phyloP scores from a whole-genome alignment of 768 basidiomycete genomes.

The Candolleomyces efflorescens region DNA sequence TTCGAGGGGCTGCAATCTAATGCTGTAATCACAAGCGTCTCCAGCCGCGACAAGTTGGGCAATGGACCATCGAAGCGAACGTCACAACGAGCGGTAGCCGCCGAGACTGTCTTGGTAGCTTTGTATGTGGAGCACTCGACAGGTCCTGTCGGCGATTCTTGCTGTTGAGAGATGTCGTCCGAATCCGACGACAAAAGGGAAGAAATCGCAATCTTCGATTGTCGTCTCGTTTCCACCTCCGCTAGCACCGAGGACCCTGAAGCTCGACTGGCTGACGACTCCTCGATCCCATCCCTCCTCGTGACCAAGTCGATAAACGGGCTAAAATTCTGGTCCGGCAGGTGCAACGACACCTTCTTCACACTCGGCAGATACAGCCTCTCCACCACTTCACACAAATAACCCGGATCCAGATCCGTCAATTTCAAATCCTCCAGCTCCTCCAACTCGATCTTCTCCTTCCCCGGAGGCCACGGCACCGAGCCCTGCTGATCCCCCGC shows the following conservation, averaged over 20 bases:
- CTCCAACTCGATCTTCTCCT: constrained; percentile 31
- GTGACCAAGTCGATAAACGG: constrained; percentile 38
- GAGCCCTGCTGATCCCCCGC: constrained; percentile 20
- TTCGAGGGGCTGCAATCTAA: constrained; percentile 35
- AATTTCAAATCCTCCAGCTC: constrained; percentile 43
- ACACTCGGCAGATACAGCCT: constrained; percentile 44
- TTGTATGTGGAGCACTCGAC: not conserved
- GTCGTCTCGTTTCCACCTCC: not conserved
- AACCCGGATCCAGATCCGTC: constrained; percentile 53
- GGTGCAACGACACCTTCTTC: constrained; percentile 41
- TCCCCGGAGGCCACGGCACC: constrained; percentile 29
- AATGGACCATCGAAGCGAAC: constrained; percentile 18
- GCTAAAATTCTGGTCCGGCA: constrained; percentile 54
- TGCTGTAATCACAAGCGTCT: constrained; percentile 36
- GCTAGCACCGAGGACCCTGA: not conserved
- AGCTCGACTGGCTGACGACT: not conserved
- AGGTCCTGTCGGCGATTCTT: not conserved
- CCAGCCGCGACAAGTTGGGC: constrained; percentile 27
- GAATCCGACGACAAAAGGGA: constrained; percentile 4
- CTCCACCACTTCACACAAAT: constrained; percentile 43
- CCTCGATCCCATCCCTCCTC: not conserved
- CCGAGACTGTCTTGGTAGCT: not conserved
- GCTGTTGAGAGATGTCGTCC: not conserved
- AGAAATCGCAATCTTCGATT: constrained; percentile 7
- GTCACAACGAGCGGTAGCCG: not conserved